phyloP scores from a whole-genome alignment of 2,329 filamentous ascomycete genomes.

The Diaporthe citriasiana region DNA sequence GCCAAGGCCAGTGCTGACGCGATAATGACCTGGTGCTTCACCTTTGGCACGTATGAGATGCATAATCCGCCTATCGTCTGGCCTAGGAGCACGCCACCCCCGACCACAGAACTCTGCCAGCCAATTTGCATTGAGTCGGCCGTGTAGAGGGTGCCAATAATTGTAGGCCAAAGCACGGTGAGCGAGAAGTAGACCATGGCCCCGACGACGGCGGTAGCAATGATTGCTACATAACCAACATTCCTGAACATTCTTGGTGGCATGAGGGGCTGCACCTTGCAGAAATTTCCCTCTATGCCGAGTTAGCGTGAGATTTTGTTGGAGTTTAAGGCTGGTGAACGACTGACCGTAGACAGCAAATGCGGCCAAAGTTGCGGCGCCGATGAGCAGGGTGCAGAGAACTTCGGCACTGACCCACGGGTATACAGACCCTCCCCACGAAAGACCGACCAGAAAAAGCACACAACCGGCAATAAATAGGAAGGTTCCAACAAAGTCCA shows the following conservation, averaged over 20 bases:
- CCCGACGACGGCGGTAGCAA: slow-evolving; percentile 56
- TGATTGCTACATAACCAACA: slow-evolving; percentile 55
- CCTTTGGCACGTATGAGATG: slow-evolving; percentile 54
- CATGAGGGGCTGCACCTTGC: slow-evolving; percentile 56
- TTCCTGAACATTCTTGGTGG: slow-evolving; percentile 59
- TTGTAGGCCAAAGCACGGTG: slow-evolving; percentile 60
- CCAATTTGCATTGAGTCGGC: slow-evolving; percentile 55
- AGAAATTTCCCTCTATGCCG: slow-evolving; percentile 53
- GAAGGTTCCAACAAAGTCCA: slow-evolving; percentile 61
- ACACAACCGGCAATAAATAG: slow-evolving; percentile 11
- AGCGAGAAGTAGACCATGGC: slow-evolving; percentile 62
- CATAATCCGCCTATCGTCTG: slow-evolving; percentile 54
- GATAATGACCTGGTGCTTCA: slow-evolving; percentile 54
- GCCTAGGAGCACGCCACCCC: slow-evolving; percentile 58
- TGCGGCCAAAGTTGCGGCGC: slow-evolving; percentile 50
- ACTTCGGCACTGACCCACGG: slow-evolving; percentile 59
- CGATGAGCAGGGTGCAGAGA: slow-evolving; percentile 55
- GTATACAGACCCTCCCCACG: slow-evolving; percentile 57
- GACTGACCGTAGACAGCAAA: slow-evolving; percentile 48
- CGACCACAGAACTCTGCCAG: slow-evolving; percentile 58
- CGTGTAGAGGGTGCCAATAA: slow-evolving; percentile 58
- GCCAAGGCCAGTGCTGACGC: slow-evolving; percentile 49
- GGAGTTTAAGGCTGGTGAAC: slow-evolving; percentile 51
- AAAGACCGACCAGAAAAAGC: slow-evolving; percentile 53
- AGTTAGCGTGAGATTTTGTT: background rate